Base-by-base conservation (phyloP, 2,329 filamentous ascomycete genomes). In the Claviceps spartinae region DNA sequence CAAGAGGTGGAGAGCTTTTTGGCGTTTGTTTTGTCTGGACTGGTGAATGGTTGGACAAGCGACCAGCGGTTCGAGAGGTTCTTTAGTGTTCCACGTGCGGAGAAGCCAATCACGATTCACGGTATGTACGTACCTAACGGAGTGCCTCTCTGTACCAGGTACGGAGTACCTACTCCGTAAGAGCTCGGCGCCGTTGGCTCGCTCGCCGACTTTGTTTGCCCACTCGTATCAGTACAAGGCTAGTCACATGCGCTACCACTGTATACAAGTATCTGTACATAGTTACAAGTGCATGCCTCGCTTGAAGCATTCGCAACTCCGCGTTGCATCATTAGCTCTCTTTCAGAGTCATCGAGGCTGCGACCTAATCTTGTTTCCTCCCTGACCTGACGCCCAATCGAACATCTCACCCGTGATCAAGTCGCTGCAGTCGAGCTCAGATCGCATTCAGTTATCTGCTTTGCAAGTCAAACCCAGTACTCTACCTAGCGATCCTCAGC, bases 1-100 rank as follows among this genome's bases (percentile, higher is more conserved):
- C 41, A 41, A 34, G 42, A 47, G 18, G 51, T 54, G 53, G 44
- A 50, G 48, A 51, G 48, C 51, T 50, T 55, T 53, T 50, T 52
- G 14, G 40, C 47, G 43, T 18, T 43, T 47, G 34, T 51, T 48
- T 40, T 44, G 40, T 41, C 40, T 41, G 40, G 40, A 9, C 18
- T n/a, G 16, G 7, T 18, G 40, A 9, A 9, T 41, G 14, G 18
- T 51, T 44, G 24, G 44, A 24, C 44, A 24, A 46, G 43, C 43
- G 9, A 34, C 45, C 37, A 20, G 14, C 13, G 8, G 13, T 4
- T 16, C 20, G 3, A 44, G n/a, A 14, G 16, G n/a, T 18, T 8
- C n/a, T 41, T 8, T 34, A 34, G 3, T 34, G 30, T 34, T 34
- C 30, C 30, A 34, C 30, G 30, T 34, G 30, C 30, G 26, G 26